Base-by-base conservation (phyloP, 2,329 filamentous ascomycete species). In the Xylaria sp. region DNA sequence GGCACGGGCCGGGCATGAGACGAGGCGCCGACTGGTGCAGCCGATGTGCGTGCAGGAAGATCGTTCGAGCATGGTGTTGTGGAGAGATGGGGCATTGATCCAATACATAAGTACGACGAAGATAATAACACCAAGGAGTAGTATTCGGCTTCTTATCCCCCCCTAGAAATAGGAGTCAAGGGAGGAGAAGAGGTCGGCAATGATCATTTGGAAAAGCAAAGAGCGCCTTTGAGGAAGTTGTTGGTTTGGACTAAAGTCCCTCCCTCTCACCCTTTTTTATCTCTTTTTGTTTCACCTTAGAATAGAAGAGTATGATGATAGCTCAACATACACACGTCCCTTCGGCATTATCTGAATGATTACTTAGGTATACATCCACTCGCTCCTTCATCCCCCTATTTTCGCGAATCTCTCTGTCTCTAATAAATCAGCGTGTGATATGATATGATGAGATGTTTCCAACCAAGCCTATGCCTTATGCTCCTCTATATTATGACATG, bases 11-110 rank as follows among this genome's bases (percentile, higher is more conserved):
- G 5, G 73, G 73, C 1, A 49, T 61, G 29, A 61, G 74, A 27
- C 67, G 69, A 0, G 72, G 73, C 2, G 38, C 60, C 0, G 70
- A 74, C 13, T 75, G 73, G 73, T 76, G 74, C 36, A 53, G 68
- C n/a, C 63, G 73, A 9, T 76, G 74, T 42, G 72, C 71, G 20
- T 73, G 68, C 58, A 56, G 73, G 44, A 74, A 73, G 69, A 36
- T 74, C 20, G 50, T 65, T 7, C 62, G 55, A 20, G 20, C 60
- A 3, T 72, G 69, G 60, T 76, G 73, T 42, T 74, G 70, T 56
- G 56, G 42, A 11, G 62, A 55, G 22, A 25, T 31, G 2, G 53
- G 36, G 15, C 36, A 29, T 55, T 55, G 25, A 42, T 20, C 5
- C 13, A 29, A 17, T 15, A 20, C 5, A 22, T 45, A 45, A n/a